These are phyloP conservation scores for Daldinia grandis DNA, from an alignment of 495 filamentous ascomycete genomes.

Conservation along the genomic window DNA sequence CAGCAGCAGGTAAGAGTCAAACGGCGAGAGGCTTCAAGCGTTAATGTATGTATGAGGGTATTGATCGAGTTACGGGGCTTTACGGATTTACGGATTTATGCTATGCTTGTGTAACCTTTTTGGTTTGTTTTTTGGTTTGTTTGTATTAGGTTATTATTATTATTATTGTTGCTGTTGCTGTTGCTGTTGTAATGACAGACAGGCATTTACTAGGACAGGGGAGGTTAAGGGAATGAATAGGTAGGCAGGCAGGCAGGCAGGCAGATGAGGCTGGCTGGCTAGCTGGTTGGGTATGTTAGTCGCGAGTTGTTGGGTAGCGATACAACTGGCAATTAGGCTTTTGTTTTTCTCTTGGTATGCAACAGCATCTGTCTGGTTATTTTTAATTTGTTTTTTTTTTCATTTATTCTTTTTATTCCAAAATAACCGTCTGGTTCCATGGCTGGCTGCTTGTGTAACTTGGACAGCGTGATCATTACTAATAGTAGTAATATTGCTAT, in stretches of 20 bases:
- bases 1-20: too few species aligned
- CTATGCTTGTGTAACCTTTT: too few species aligned
- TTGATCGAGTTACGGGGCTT: too few species aligned
- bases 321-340: too few species aligned
- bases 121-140: too few species aligned
- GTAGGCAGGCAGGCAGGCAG: too few species aligned
- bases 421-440: neutral
- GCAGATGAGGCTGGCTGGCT: neutral
- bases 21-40: too few species aligned
- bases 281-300: conserved; percentile 11
- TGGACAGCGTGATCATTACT: conserved; percentile 2
- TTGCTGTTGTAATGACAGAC: neutral
- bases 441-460: conserved; percentile 10
- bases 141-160: too few species aligned
- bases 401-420: conserved; percentile 1
- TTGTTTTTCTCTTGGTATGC: neutral
- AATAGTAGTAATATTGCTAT: conserved; percentile 15
- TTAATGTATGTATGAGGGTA: too few species aligned
- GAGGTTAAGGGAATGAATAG: neutral
- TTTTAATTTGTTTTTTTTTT: conserved; percentile 9
- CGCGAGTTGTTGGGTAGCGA: neutral
- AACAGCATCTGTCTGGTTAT: too few species aligned
- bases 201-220: conserved; percentile 1
- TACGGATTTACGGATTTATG: too few species aligned
- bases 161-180: too few species aligned